Evolutionary conservation across 2,329 filamentous ascomycete genomes (phyloP), one percentile per base, ranked within the genome.

Genomic region (Coniochaeta sp.): DNA sequence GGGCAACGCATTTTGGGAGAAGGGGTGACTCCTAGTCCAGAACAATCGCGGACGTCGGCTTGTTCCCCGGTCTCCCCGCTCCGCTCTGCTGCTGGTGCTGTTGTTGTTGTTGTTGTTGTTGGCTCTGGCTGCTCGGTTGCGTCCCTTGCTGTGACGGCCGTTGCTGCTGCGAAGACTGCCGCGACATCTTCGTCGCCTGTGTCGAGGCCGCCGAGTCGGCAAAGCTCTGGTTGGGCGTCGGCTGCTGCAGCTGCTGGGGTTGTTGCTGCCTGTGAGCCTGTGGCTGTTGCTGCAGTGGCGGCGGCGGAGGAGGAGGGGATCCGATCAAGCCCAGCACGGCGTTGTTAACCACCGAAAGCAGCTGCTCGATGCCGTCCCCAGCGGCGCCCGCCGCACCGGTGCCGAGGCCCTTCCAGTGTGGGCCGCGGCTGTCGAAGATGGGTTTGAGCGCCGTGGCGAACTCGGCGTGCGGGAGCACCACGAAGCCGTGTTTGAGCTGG

Each of bases 261-360:
- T 27, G 24, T 24, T 18, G 38, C 32, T 49, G 28, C 26, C n/a
- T n/a, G n/a, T n/a, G n/a, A n/a, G n/a, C n/a, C n/a, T 28, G 16
- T 10, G 49, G 49, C 14, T 6, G 51, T 18, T 50, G 52, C 28
- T 52, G 32, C n/a, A 3, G 22, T 20, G 51, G 52, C 18, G 55
- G 51, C 32, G 52, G 53, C n/a, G 42, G 53, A n/a, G n/a, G n/a
- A n/a, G n/a, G n/a, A 30, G 24, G 50, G 32, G 51, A 50, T 18
- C 56, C 55, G 48, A 55, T 59, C 33, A 73, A 51, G 3, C 65
- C 60, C 38, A 72, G 66, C 26, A 82, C 58, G 13, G 68, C 70
- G 16, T 74, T 72, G 60, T 81, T 76, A 8, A 78, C 65, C 16
- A 71, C 69, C 45, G 64, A 63, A 24, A 83, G 65, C 56, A 82